Evolutionary conservation across 1,139 yeast species (phyloP).

Genomic region (Hyphopichia fennica): DNA sequence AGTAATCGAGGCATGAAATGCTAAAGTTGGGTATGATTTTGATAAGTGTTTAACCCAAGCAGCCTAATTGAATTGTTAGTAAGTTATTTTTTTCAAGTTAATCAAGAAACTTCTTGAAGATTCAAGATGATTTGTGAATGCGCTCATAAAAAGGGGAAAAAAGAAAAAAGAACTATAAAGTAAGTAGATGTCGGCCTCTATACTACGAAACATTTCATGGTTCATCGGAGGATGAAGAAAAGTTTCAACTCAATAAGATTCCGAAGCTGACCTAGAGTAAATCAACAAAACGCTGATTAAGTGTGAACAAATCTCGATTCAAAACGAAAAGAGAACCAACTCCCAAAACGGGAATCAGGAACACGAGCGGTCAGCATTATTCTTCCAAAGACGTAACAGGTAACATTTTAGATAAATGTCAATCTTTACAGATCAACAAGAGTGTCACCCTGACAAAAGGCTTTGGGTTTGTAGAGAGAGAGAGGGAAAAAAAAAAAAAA

Average conservation of each 20-base stretch:
- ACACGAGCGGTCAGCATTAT: constrained; percentile 56
- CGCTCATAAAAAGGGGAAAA: constrained; percentile 3
- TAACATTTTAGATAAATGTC: constrained; percentile 42
- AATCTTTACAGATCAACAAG: constrained; percentile 16
- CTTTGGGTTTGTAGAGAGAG: constrained; percentile 43
- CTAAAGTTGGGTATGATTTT: constrained; percentile 89
- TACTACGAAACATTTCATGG: constrained; percentile 62
- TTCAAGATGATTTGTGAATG: constrained; percentile 1
- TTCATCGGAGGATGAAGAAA: constrained; percentile 15
- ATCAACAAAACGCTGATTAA: constrained; percentile 46
- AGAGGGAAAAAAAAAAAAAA: constrained; percentile 12
- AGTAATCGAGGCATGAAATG: constrained; percentile 97
- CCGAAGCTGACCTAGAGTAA: constrained; percentile 33
- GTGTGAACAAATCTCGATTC: constrained; percentile 47
- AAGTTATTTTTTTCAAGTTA: constrained; percentile 29
- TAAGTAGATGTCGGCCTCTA: constrained; percentile 58
- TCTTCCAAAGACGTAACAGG: constrained; percentile 99
- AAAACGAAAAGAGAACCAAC: constrained; percentile 37
- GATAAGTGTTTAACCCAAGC: constrained; percentile 98
- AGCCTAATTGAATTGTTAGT: constrained; percentile 62
- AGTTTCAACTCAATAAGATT: constrained; percentile 69
- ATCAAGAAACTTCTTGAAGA: constrained; percentile 1
- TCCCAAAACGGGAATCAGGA: constrained; percentile 21
- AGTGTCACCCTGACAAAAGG: constrained; percentile 71
- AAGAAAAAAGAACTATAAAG: constrained; percentile 12